These are phyloP conservation scores for Panicum virgatum DNA, from an alignment of 202 grass and related monocot genomes.

Conservation along the genomic window DNA sequence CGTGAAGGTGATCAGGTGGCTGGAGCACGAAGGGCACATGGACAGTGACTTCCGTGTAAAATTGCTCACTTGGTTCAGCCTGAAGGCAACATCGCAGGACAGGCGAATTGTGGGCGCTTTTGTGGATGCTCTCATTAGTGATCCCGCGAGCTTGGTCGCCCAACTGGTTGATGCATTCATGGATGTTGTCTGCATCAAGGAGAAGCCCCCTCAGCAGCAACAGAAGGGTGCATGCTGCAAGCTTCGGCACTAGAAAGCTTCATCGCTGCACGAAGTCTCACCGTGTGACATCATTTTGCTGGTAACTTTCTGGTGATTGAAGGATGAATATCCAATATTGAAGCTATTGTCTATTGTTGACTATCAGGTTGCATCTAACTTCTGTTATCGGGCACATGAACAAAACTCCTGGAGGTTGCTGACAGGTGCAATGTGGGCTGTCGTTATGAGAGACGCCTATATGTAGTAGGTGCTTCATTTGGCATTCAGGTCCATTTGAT, in stretches of 20 bases:
- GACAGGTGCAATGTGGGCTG: not conserved
- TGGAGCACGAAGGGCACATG: slow-evolving; percentile 78
- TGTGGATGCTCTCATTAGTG: slow-evolving; percentile 67
- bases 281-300: not conserved
- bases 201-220: slow-evolving; percentile 48
- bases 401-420: not conserved
- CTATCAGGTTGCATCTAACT: slow-evolving; percentile 13
- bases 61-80: slow-evolving; percentile 95
- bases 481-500: slow-evolving; percentile 10
- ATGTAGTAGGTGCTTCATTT: slow-evolving; percentile 17
- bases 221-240: slow-evolving; percentile 52
- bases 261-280: not conserved
- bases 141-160: slow-evolving; percentile 68
- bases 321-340: not conserved
- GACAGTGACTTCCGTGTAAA: slow-evolving; percentile 75
- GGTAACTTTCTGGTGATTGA: slow-evolving; percentile 9
- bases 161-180: slow-evolving; percentile 75
- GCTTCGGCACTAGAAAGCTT: slow-evolving; percentile 54
- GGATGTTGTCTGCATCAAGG: slow-evolving; percentile 71
- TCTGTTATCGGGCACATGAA: slow-evolving; percentile 14
- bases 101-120: slow-evolving; percentile 75
- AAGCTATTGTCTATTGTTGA: slow-evolving; percentile 3
- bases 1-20: slow-evolving; percentile 87
- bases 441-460: too few species aligned
- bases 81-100: slow-evolving; percentile 81